Evolutionary conservation across 2,329 filamentous ascomycete species (phyloP).

Genomic region (Fonsecaea nubica): DNA sequence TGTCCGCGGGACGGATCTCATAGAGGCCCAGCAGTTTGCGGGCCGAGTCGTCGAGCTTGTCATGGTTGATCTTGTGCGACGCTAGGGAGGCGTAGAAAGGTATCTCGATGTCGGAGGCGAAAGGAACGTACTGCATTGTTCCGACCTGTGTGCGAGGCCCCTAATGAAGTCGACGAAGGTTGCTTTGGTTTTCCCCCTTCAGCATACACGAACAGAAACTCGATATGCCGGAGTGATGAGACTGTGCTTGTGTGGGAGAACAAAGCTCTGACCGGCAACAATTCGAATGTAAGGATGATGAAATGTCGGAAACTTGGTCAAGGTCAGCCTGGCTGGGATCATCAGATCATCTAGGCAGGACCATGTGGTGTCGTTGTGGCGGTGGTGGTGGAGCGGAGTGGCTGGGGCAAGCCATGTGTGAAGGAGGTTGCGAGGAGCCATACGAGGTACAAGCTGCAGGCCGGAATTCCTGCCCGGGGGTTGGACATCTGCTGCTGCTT

Average conservation of each 20-base stretch:
- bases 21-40: constrained; percentile 87
- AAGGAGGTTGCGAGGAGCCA: no score
- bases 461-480: background rate
- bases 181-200: background rate
- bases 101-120: constrained; percentile 91
- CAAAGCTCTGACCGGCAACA: background rate
- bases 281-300: background rate
- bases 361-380: background rate
- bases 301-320: background rate
- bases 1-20: constrained; percentile 75
- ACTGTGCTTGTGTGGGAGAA: background rate
- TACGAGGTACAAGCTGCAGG: background rate
- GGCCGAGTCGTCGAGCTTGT: constrained; percentile 93
- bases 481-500: background rate
- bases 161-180: background rate
- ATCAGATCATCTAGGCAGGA: background rate
- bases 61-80: constrained; percentile 91
- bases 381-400: background rate
- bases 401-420: background rate
- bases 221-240: background rate
- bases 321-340: background rate
- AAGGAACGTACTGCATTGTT: constrained; percentile 78
- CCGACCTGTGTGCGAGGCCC: background rate
- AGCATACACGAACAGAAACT: background rate
- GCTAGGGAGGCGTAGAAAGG: constrained; percentile 95